Conservation (phyloP, 2,329 filamentous ascomycete genomes). For the Ustilaginoidea virens region DNA sequence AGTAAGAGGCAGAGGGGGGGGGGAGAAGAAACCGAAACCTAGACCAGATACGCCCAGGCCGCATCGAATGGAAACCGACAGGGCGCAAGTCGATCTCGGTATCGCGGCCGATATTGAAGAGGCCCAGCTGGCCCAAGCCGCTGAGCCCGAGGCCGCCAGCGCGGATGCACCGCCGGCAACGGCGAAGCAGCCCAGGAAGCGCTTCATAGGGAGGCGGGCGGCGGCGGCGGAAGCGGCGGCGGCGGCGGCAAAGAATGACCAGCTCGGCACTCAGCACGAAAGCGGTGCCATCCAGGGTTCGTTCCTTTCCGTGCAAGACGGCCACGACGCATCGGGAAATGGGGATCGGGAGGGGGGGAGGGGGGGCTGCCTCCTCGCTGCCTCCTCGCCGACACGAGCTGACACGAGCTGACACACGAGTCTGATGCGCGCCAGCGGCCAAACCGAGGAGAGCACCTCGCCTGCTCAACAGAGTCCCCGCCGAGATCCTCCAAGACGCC, state of each 20-base stretch:
- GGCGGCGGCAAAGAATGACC: constrained; percentile 31
- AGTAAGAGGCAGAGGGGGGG: not conserved
- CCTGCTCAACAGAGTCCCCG: constrained; percentile 80
- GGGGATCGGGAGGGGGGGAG: too few relatives aligned
- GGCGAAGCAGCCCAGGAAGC: constrained; percentile 66
- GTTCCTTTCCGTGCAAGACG: constrained; percentile 9
- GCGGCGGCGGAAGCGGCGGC: constrained; percentile 49
- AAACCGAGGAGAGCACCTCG: constrained; percentile 58
- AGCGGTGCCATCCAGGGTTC: constrained; percentile 34
- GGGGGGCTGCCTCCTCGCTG: too few relatives aligned
- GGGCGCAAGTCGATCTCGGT: constrained; percentile 54
- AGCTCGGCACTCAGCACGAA: constrained; percentile 10
- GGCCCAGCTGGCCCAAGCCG: constrained; percentile 16
- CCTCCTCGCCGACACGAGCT: too few relatives aligned
- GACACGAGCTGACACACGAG: too few relatives aligned
- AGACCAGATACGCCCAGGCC: too few relatives aligned
- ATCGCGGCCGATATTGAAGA: constrained; percentile 51
- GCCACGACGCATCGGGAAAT: too few relatives aligned
- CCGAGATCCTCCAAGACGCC: constrained; percentile 70
- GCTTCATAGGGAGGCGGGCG: constrained; percentile 74
- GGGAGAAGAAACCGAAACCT: too few relatives aligned
- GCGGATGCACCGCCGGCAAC: constrained; percentile 7
- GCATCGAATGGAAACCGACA: constrained; percentile 60
- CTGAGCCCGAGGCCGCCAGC: constrained; percentile 9
- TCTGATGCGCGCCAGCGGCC: constrained; percentile 43